Percentiles rank a stretch among this genome's conserved stretches.
These are phyloP conservation scores for Boechera retrofracta DNA, from an alignment of 345 rosid species.

Conservation along the genomic window DNA sequence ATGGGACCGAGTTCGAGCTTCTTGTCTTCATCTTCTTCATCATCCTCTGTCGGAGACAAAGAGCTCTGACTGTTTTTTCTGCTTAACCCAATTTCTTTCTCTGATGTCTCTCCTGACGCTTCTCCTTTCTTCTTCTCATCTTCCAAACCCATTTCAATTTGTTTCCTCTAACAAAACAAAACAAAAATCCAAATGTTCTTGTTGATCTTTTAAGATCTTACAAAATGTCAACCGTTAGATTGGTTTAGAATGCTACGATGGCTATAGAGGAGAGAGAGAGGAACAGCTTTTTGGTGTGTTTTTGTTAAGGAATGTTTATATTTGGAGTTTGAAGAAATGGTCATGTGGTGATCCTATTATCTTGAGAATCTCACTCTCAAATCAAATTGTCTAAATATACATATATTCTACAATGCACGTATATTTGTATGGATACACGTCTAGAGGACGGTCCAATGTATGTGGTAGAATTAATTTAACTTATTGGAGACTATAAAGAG, in stretches of 20 bases:
- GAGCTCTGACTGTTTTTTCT: slow-evolving; percentile 45
- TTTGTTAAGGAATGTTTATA: slow-evolving; percentile 45
- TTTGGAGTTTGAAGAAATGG: slow-evolving; percentile 52
- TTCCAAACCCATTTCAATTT: slow-evolving; percentile 40
- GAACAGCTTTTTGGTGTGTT: slow-evolving; percentile 23
- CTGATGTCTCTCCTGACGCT: slow-evolving; percentile 40
- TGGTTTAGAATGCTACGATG: not conserved
- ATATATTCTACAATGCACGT: slow-evolving; percentile 29
- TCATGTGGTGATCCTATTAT: slow-evolving; percentile 83
- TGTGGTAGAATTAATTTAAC: not conserved
- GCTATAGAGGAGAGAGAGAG: slow-evolving; percentile 37
- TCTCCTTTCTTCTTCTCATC: slow-evolving; percentile 39
- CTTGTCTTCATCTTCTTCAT: slow-evolving; percentile 47
- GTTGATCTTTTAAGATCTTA: slow-evolving; percentile 19
- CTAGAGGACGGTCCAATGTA: slow-evolving; percentile 15
- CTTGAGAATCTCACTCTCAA: slow-evolving; percentile 39
- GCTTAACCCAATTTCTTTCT: slow-evolving; percentile 38
- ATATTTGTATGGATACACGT: slow-evolving; percentile 19
- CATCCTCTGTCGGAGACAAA: slow-evolving; percentile 45
- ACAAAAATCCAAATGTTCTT: slow-evolving; percentile 9
- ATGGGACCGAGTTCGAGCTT: slow-evolving; percentile 52
- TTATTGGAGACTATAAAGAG: not conserved
- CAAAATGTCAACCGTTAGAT: slow-evolving; percentile 19
- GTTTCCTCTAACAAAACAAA: slow-evolving; percentile 23
- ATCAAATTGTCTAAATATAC: slow-evolving; percentile 36